Base-by-base conservation (phyloP, 1,284 basidiomycete species). In the Melampsora americana region DNA sequence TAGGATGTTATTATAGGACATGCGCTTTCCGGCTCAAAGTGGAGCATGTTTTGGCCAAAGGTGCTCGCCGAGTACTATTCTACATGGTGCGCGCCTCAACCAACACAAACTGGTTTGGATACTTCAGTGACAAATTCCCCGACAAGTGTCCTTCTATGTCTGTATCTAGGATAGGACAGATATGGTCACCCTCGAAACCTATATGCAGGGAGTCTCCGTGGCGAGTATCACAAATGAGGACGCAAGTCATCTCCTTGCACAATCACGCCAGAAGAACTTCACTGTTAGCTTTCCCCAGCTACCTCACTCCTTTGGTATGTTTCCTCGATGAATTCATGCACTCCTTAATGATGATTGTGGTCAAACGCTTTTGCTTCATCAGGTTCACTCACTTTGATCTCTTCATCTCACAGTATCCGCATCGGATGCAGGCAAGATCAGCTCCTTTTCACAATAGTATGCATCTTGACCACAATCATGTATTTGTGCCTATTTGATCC, bases 31-130 rank as follows among this genome's bases (percentile, higher is more conserved):
- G 30, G 6, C 16, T 44, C 12, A 75, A 75, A 56, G 59, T 56
- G 39, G 44, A 32, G 6, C 56, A 75, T 62, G 39, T 28, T 5
- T 32, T 68, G 28, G 39, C 66, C 26, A 75, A 75, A 61, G 73
- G 73, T 20, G 73, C 73, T 59, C 35, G 35, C 30, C 73, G 66
- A 20, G 66, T 75, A 26, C 28, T 75, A 50, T 68, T 75, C 39
- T 75, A 75, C 16, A 75, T 75, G 73, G 73, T 75, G 46, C 32
- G 70, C 50, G 20, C 23, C 28, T 56, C 53, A 56, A 56, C 7
- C n/a, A n/a, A 23, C 53, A 56, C 53, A 56, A 23, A 56, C 12
- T 18, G n/a, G 6, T 18, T 14, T 14, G 20, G 5, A 42, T 56
- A 23, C 5, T 11, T n/a, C 28, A 56, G 53, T 7, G 12, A n/a